These are phyloP conservation scores for Xylaria cubensis DNA, from an alignment of 495 filamentous ascomycete genomes.

Conservation along the genomic window DNA sequence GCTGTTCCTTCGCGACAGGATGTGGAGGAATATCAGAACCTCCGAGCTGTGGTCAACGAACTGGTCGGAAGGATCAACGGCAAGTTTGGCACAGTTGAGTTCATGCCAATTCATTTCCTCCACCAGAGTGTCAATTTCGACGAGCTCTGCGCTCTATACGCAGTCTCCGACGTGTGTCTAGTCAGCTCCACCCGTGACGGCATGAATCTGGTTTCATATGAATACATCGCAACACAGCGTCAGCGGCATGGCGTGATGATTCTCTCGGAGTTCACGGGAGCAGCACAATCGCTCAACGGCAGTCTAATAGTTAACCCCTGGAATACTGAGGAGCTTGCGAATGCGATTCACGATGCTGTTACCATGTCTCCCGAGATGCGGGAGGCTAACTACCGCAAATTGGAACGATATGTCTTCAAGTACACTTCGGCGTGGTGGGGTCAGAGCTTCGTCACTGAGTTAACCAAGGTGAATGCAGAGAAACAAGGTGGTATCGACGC, in stretches of 20 bases:
- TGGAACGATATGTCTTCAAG: constrained; percentile 84
- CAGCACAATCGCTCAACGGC: constrained; percentile 85
- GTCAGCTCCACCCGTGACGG: constrained; percentile 92
- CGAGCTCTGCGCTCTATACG: constrained; percentile 91
- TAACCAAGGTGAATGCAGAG: constrained; percentile 62
- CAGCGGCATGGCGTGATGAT: constrained; percentile 87
- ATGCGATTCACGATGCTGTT: constrained; percentile 82
- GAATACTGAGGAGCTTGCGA: constrained; percentile 87
- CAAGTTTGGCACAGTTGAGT: constrained; percentile 89
- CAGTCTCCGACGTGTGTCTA: constrained; percentile 86
- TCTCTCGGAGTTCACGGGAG: constrained; percentile 90
- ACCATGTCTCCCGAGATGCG: constrained; percentile 86
- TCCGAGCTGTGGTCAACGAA: constrained; percentile 88
- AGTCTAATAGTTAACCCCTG: constrained; percentile 90
- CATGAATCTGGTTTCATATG: constrained; percentile 96
- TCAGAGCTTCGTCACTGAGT: constrained; percentile 87
- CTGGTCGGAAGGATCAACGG: constrained; percentile 92
- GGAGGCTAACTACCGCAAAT: constrained; percentile 77
- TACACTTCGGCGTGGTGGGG: constrained; percentile 99
- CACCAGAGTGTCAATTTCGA: constrained; percentile 88
- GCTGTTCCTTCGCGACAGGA: constrained; percentile 91
- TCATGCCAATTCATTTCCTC: constrained; percentile 93
- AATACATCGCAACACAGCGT: constrained; percentile 90
- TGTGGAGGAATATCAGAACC: constrained; percentile 95
- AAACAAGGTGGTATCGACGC: constrained; percentile 38